These are phyloP conservation scores for Leucogyrophana mollusca DNA, from an alignment of 768 basidiomycete genomes.

Conservation along the genomic window DNA sequence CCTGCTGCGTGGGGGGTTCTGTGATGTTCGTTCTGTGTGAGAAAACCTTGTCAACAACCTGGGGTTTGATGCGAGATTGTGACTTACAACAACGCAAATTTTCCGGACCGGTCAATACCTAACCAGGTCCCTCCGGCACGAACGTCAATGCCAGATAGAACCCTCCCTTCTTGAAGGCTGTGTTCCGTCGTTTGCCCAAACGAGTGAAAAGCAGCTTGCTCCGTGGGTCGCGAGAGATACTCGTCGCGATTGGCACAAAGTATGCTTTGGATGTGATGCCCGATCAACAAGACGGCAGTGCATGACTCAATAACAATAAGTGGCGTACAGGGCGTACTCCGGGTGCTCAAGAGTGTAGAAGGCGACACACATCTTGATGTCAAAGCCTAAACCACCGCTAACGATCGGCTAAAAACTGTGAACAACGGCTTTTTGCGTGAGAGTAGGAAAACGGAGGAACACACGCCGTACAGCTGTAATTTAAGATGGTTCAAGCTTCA, in stretches of 20 bases:
- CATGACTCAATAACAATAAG: conserved; percentile 13
- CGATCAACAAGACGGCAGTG: conserved; percentile 9
- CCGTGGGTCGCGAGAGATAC: conserved; percentile 62
- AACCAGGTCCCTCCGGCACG: conserved; percentile 83
- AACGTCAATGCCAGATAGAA: conserved; percentile 76
- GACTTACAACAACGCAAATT: conserved; percentile 70
- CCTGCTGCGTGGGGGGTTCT: conserved; percentile 49
- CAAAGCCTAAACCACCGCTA: conserved; percentile 1
- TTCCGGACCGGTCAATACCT: conserved; percentile 64
- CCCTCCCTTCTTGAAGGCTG: conserved; percentile 21
- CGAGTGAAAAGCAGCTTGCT: conserved; percentile 64
- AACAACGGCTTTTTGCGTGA: background rate
- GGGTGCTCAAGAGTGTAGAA: conserved; percentile 77
- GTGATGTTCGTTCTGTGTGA: conserved; percentile 83
- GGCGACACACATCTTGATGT: conserved; percentile 66
- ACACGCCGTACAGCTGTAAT: background rate
- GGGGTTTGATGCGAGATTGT: conserved; percentile 4
- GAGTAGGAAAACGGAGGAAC: conserved; percentile 3
- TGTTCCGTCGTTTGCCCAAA: conserved; percentile 40
- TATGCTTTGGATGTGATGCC: conserved; percentile 45
- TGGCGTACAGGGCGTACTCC: conserved; percentile 69
- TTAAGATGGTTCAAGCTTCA: background rate
- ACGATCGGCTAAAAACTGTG: too few relatives aligned
- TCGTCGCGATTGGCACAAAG: conserved; percentile 81
- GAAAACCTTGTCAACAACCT: conserved; percentile 3